Base-by-base conservation (phyloP, 108 stramenopile genomes). In the Skeletonema marinoi region DNA sequence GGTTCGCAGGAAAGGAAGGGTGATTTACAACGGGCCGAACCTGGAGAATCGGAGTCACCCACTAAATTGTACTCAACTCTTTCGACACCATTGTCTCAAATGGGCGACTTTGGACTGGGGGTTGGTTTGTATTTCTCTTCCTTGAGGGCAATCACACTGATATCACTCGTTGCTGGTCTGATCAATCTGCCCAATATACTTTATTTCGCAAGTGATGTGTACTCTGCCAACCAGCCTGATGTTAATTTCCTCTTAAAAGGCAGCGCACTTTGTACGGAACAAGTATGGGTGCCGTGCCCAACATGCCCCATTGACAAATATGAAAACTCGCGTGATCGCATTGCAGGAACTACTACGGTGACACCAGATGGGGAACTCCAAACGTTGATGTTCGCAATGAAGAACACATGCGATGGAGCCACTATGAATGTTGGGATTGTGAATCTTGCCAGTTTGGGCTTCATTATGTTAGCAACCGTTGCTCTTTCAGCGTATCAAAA, bases 61-160 rank as follows among this genome's bases (percentile, higher is more conserved):
- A 90, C 92, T 42, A 68, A 75, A 51, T 65, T 86, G 50, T 84
- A 84, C 39, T 74, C 78, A 17, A 89, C 91, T 32, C 35, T 92
- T 9, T 86, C 66, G 30, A 90, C 89, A 0, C 92, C 82, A 1
- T 65, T 86, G 33, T 75, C 73, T 38, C 86, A 86, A 73, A 66
- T 86, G 79, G 86, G 86, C 10, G 86, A 80, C 48, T 86, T 84
- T 70, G 83, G 86, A 17, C 69, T 84, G 16, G 86, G 86, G 6
- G 67, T 86, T 5, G 94, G 94, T 3, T 51, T 95, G 54, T 95
- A 95, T 73, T 95, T 95, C 80, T 91, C 87, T 6, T 89, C 91
- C 0, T 33, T 94, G 31, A 54, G 81, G 32, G 82, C 83, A 32
- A 74, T 94, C 59, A 85, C 89, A 17, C 14, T 88, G 14, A 78